Conservation (phyloP, 129 eudicot species). For the Escallonia rubra region DNA sequence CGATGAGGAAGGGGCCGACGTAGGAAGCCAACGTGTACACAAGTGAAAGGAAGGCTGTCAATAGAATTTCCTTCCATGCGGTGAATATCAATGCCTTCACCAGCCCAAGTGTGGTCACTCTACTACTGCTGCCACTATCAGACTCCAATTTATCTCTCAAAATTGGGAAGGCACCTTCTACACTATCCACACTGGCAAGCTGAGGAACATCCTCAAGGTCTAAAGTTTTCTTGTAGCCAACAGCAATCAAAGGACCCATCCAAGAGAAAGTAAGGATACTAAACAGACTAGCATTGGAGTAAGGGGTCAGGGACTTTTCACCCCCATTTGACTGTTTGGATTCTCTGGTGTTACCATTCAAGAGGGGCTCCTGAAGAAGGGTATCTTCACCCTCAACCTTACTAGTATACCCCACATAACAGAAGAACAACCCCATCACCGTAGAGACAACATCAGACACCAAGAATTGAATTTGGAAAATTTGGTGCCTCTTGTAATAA, state of each 20-base stretch:
- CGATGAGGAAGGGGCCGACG: conserved; percentile 78
- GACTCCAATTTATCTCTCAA: conserved; percentile 27
- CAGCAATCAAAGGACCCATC: conserved; percentile 54
- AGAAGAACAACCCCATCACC: no score
- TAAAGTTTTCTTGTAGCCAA: conserved; percentile 56
- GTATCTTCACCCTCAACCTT: conserved; percentile 10
- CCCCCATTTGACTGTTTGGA: conserved; percentile 29
- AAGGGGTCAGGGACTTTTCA: background rate
- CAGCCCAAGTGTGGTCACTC: conserved; percentile 41
- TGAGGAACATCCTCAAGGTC: conserved; percentile 77
- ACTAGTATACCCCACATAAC: no score
- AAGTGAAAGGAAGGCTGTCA: conserved; percentile 44
- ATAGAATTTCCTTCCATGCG: conserved; percentile 44
- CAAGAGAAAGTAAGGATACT: conserved; percentile 73
- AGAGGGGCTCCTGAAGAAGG: conserved; percentile 43
- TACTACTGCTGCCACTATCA: conserved; percentile 9
- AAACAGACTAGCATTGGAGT: conserved; percentile 34
- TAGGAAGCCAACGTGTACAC: conserved; percentile 58
- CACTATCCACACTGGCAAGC: conserved; percentile 41
- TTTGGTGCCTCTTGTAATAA: conserved; percentile 14
- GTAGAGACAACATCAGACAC: no score
- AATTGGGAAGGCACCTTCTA: conserved; percentile 45
- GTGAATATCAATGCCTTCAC: conserved; percentile 53
- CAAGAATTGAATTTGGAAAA: no score
- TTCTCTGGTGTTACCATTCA: conserved; percentile 30